These are phyloP conservation scores for Strobilomyces confusus DNA, from an alignment of 768 basidiomycete species.

Conservation along the genomic window DNA sequence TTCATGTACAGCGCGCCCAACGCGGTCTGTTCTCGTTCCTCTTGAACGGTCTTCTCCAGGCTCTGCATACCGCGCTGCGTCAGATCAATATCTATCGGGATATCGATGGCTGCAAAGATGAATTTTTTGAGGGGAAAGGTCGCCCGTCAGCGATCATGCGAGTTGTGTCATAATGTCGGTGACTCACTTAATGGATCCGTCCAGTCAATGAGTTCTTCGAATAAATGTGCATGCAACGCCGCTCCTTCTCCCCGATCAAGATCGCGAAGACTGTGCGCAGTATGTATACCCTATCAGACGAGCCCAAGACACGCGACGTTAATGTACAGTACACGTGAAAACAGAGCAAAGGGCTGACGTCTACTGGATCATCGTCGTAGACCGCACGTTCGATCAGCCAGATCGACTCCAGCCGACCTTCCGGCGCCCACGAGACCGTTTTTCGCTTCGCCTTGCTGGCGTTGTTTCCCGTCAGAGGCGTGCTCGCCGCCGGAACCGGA, in stretches of 20 bases:
- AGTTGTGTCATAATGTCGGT: constrained; percentile 9
- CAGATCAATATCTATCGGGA: constrained; percentile 53
- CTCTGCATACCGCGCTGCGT: constrained; percentile 61
- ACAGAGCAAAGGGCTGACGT: constrained; percentile 63
- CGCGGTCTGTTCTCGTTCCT: constrained; percentile 73
- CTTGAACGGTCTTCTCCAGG: constrained; percentile 65
- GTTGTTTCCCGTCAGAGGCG: constrained; percentile 35
- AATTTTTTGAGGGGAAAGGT: not conserved
- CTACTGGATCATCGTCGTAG: constrained; percentile 84
- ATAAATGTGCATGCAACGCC: constrained; percentile 74
- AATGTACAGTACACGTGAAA: constrained; percentile 47
- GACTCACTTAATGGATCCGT: constrained; percentile 74
- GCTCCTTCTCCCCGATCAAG: constrained; percentile 86
- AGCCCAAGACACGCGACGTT: constrained; percentile 38
- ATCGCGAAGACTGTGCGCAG: constrained; percentile 71
- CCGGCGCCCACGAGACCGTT: constrained; percentile 74
- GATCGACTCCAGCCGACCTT: constrained; percentile 68
- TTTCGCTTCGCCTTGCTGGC: constrained; percentile 65
- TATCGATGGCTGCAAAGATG: constrained; percentile 50
- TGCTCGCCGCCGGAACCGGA: constrained; percentile 26
- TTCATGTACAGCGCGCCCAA: constrained; percentile 73
- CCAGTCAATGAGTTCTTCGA: constrained; percentile 88
- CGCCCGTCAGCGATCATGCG: constrained; percentile 22
- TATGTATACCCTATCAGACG: constrained; percentile 64
- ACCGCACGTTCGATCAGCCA: constrained; percentile 80